Evolutionary conservation across 768 basidiomycete genomes (phyloP).

Genomic region (Calocybe indica): DNA sequence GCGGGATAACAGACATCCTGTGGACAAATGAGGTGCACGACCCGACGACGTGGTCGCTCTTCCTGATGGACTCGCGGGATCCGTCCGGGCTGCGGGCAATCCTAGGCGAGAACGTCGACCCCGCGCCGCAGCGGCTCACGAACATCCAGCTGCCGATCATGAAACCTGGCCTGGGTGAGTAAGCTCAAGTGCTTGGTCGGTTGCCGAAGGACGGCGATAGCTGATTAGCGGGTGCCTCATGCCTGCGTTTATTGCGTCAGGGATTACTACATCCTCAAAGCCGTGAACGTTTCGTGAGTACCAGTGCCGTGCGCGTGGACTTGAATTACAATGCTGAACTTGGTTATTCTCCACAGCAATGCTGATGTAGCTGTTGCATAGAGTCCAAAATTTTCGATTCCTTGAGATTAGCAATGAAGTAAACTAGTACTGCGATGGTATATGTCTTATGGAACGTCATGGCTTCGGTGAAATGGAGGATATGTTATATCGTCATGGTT

Average conservation of each 20-base stretch:
- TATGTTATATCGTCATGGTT: too few relatives aligned
- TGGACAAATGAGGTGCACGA: slow-evolving; percentile 3
- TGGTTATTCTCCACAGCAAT: background rate
- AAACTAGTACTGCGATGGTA: too few relatives aligned
- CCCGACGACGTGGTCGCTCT: slow-evolving; percentile 5
- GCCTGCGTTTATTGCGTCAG: background rate
- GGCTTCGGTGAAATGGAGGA: too few relatives aligned
- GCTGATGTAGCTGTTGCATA: background rate
- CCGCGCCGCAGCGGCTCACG: slow-evolving; percentile 2
- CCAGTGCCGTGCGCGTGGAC: background rate
- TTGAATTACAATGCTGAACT: background rate
- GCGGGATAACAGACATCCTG: slow-evolving; percentile 7
- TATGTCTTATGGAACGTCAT: too few relatives aligned
- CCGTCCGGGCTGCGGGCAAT: slow-evolving; percentile 7
- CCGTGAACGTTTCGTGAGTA: slow-evolving; percentile 9
- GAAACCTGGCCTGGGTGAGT: slow-evolving; percentile 6
- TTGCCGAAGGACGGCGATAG: background rate
- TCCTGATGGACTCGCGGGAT: slow-evolving; percentile 2
- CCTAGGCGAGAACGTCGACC: slow-evolving; percentile 3
- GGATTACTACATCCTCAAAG: slow-evolving; percentile 2
- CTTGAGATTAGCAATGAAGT: background rate
- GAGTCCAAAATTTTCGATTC: background rate
- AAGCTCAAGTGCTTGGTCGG: background rate
- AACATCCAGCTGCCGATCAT: slow-evolving; percentile 8
- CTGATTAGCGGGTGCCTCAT: background rate